These are phyloP conservation scores for Balakata baccata DNA, from an alignment of 345 rosid genomes.

Conservation along the genomic window DNA sequence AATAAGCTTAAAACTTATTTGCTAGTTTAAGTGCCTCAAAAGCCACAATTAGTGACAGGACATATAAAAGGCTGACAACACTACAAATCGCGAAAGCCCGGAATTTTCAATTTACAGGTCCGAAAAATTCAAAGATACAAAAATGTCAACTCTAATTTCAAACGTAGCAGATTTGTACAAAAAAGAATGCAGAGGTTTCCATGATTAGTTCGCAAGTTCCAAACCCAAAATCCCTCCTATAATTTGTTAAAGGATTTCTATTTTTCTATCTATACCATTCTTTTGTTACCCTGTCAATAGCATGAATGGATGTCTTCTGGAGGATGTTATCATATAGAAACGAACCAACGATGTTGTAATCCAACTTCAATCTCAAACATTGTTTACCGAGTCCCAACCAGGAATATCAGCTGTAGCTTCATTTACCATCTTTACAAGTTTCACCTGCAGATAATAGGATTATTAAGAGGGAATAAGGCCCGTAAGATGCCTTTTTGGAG, in stretches of 20 bases:
- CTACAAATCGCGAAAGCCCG: neutral
- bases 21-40: neutral
- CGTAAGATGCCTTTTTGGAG: neutral
- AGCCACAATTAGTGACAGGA: neutral
- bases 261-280: slow-evolving; percentile 20
- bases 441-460: slow-evolving; percentile 40
- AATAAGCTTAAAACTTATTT: neutral
- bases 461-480: neutral
- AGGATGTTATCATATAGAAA: slow-evolving; percentile 6
- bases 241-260: slow-evolving; percentile 1
- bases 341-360: slow-evolving; percentile 8
- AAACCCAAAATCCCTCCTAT: slow-evolving; percentile 6
- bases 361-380: slow-evolving; percentile 22
- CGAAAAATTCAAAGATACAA: slow-evolving; percentile 4
- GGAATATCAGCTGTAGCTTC: slow-evolving; percentile 74
- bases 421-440: slow-evolving; percentile 60
- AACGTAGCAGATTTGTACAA: slow-evolving; percentile 14
- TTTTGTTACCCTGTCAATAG: slow-evolving; percentile 18
- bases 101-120: slow-evolving; percentile 13
- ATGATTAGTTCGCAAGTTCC: slow-evolving; percentile 1
- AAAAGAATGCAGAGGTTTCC: slow-evolving; percentile 17
- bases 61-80: neutral
- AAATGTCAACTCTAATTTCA: slow-evolving; percentile 10
- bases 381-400: slow-evolving; percentile 43
- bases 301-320: slow-evolving; percentile 6